phyloP scores from a whole-genome alignment of 2,329 filamentous ascomycete genomes.

The Huntiella abstrusa region DNA sequence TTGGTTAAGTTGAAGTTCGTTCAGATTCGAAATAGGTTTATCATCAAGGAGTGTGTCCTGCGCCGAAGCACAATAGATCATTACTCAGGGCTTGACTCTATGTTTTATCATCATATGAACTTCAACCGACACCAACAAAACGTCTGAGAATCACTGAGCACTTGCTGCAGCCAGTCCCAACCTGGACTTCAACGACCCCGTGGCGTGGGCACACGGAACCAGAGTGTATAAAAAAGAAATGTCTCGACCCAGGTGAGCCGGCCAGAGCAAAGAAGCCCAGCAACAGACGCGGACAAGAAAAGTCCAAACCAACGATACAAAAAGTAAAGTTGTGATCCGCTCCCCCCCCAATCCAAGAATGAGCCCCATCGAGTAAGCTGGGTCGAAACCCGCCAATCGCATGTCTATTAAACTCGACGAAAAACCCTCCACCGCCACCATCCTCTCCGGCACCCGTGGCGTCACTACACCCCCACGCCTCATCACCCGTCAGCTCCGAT shows the following conservation, averaged over 20 bases:
- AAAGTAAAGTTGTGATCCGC: conserved; percentile 14
- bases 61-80: conserved; percentile 10
- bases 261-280: not conserved
- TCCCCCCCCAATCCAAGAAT: conserved; percentile 98
- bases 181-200: conserved; percentile 6
- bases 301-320: not conserved
- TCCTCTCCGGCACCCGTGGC: conserved; percentile 6
- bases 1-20: not conserved
- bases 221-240: conserved; percentile 13
- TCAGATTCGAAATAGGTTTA: conserved; percentile 11
- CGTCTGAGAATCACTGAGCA: not conserved
- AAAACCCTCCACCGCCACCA: conserved; percentile 29
- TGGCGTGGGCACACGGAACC: conserved; percentile 6
- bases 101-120: conserved; percentile 69
- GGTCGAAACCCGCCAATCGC: conserved; percentile 55
- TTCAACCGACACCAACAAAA: not conserved
- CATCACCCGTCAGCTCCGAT: not conserved
- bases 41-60: conserved; percentile 11
- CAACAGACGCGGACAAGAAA: not conserved
- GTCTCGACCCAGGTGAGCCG: conserved; percentile 10
- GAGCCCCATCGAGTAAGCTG: conserved; percentile 98
- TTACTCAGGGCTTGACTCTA: conserved; percentile 98
- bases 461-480: not conserved
- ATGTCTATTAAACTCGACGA: conserved; percentile 97
- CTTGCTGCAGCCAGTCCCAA: not conserved